A percentile compares a stretch with the other conserved stretches of the same genome.
These are phyloP conservation scores for Xylaria scruposa DNA, from an alignment of 495 filamentous ascomycete genomes.

Conservation along the genomic window DNA sequence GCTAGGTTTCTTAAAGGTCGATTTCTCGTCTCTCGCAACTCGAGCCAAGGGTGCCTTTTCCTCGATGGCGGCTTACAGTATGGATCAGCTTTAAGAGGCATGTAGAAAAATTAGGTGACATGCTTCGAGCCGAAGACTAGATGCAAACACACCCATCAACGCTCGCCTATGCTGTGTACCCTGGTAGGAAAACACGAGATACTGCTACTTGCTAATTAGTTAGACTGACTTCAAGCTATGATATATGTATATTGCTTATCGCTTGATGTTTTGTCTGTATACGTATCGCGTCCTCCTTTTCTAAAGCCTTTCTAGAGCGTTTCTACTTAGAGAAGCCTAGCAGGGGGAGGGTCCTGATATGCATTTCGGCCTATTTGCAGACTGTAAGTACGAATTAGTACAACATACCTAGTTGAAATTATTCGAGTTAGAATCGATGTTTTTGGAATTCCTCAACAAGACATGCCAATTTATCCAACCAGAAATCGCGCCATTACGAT, in stretches of 20 bases:
- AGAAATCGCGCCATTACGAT: background rate
- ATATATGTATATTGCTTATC: background rate
- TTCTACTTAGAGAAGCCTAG: conserved; percentile 3
- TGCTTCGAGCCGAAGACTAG: background rate
- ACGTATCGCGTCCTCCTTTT: background rate
- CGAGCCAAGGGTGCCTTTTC: background rate
- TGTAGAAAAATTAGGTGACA: background rate
- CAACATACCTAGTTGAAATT: background rate
- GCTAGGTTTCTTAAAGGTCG: background rate
- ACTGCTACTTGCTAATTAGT: background rate
- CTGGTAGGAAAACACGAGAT: background rate
- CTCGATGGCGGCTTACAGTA: background rate
- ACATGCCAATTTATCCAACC: background rate
- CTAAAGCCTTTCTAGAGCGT: background rate
- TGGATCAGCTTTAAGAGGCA: background rate
- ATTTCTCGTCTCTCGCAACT: background rate
- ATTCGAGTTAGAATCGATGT: background rate
- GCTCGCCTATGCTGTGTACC: background rate
- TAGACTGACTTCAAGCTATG: background rate
- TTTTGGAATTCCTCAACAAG: background rate
- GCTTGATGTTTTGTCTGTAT: background rate
- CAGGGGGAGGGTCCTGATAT: background rate
- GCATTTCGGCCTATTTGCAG: background rate
- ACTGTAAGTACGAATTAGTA: too few relatives aligned
- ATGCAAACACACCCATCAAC: background rate